Conservation (phyloP, 2,329 filamentous ascomycete species). For the Trichoderma hamatum region DNA sequence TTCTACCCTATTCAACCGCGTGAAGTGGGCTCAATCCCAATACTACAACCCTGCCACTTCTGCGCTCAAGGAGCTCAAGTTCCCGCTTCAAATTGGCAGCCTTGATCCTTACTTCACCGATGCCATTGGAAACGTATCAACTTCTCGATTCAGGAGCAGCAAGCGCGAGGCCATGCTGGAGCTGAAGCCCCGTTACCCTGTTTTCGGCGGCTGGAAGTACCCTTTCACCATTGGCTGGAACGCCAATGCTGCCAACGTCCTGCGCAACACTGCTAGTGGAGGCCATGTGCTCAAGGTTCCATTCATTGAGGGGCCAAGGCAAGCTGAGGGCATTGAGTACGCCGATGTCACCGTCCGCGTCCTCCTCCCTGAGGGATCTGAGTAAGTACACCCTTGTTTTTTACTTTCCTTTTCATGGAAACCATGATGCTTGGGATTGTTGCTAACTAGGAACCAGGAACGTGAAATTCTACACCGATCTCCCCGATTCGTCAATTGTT, state of each 20-base stretch:
- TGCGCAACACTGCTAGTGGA: conserved; percentile 68
- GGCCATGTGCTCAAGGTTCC: conserved; percentile 88
- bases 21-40: conserved; percentile 71
- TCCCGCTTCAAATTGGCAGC: conserved; percentile 78
- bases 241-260: conserved; percentile 74
- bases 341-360: conserved; percentile 78
- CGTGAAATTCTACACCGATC: conserved; percentile 72
- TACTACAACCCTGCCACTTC: conserved; percentile 78
- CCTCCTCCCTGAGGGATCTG: conserved; percentile 87
- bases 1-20: conserved; percentile 71
- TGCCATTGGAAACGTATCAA: conserved; percentile 95
- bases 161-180: conserved; percentile 81
- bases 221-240: conserved; percentile 98
- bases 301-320: conserved; percentile 89
- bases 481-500: conserved; percentile 66
- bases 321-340: conserved; percentile 83
- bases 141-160: conserved; percentile 80
- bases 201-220: conserved; percentile 98
- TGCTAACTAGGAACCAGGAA: conserved; percentile 62
- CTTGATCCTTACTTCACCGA: conserved; percentile 93
- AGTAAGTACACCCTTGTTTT: conserved; percentile 55
- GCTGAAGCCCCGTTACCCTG: conserved; percentile 90
- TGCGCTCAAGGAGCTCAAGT: conserved; percentile 79
- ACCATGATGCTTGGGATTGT: neutral
- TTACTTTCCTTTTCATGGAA: neutral